phyloP scores from a whole-genome alignment of 805 yeast genomes.

The Phaffomyces antillensis region DNA sequence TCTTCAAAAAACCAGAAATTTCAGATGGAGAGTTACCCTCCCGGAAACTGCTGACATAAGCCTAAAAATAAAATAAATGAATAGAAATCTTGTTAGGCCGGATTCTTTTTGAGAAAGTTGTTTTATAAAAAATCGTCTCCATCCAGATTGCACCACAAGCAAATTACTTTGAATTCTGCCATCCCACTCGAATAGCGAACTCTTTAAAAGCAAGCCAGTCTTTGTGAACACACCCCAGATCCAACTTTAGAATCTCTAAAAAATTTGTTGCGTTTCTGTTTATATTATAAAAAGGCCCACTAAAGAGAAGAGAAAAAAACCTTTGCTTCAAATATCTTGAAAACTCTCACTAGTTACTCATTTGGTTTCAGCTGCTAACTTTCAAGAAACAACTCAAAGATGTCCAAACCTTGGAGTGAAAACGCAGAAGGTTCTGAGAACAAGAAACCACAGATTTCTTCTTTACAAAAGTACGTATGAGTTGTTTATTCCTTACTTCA shows the following conservation, averaged over 20 bases:
- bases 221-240: no score
- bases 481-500: background rate
- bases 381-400: background rate
- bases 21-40: no score
- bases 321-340: background rate
- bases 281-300: no score
- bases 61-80: no score
- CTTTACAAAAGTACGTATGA: slow-evolving; percentile 23
- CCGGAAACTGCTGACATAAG: no score
- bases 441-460: slow-evolving; percentile 22
- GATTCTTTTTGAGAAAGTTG: background rate
- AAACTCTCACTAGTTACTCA: background rate
- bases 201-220: no score
- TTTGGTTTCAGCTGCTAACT: background rate
- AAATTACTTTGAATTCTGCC: no score
- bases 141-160: background rate
- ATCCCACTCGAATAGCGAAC: no score
- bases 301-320: background rate
- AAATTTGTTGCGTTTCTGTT: no score
- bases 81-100: no score
- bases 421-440: slow-evolving; percentile 17
- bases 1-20: background rate
- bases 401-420: slow-evolving; percentile 24
- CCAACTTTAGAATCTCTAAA: no score
- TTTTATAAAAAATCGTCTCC: background rate